Conservation (phyloP, 768 basidiomycete genomes). For the Saitozyma podzolica region DNA sequence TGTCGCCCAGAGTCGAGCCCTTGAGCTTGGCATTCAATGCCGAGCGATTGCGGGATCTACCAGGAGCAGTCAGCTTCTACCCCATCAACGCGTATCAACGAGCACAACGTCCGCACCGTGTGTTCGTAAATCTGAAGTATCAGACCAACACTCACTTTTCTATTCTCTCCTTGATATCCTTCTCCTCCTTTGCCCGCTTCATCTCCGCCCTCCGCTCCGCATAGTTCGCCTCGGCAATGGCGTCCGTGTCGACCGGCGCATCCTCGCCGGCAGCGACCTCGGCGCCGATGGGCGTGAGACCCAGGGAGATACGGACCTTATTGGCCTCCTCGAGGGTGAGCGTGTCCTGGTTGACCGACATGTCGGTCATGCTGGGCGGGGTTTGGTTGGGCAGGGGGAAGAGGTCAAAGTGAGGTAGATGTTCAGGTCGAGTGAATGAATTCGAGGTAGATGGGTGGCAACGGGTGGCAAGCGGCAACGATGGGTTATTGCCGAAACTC, state of each 20-base stretch:
- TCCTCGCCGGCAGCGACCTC: slow-evolving; percentile 65
- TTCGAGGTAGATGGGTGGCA: slow-evolving; percentile 4
- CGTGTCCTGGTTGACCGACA: slow-evolving; percentile 31
- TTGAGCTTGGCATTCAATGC: slow-evolving; percentile 90
- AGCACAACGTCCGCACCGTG: no score
- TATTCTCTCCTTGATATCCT: slow-evolving; percentile 48
- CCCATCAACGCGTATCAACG: no score
- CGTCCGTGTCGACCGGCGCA: slow-evolving; percentile 57
- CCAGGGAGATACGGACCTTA: slow-evolving; percentile 89
- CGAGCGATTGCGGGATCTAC: slow-evolving; percentile 79
- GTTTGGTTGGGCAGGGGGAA: not conserved
- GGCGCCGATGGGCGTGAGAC: slow-evolving; percentile 83
- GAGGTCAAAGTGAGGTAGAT: not conserved
- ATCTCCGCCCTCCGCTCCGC: slow-evolving; percentile 64
- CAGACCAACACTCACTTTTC: slow-evolving; percentile 63
- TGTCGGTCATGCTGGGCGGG: slow-evolving; percentile 26
- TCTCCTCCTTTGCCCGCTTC: slow-evolving; percentile 64
- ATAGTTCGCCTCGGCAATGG: slow-evolving; percentile 85
- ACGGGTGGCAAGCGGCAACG: no score
- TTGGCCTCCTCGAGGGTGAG: slow-evolving; percentile 53
- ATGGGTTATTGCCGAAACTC: no score
- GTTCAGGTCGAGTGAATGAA: not conserved
- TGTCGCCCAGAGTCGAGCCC: slow-evolving; percentile 81
- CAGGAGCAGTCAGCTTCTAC: no score
- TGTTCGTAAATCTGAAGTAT: no score